Evolutionary conservation across 2,329 filamentous ascomycete species (phyloP).

Genomic region (Pseudogymnoascus pannorum): DNA sequence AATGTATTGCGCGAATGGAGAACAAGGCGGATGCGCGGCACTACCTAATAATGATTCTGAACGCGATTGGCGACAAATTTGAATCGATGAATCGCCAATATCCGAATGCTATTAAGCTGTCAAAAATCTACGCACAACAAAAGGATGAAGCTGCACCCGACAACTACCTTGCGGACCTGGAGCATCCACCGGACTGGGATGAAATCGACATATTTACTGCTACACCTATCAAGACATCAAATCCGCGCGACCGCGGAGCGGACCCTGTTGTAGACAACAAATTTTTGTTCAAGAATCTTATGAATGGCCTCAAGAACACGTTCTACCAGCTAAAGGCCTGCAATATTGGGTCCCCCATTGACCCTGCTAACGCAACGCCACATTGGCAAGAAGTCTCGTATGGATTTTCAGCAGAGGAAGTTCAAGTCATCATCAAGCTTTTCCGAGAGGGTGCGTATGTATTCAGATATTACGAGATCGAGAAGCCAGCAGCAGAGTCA

Average conservation of each 20-base stretch:
- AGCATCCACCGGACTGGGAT: slow-evolving; percentile 84
- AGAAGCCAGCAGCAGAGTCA: slow-evolving; percentile 66
- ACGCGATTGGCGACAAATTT: slow-evolving; percentile 97
- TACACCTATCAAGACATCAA: slow-evolving; percentile 92
- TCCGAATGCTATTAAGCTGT: slow-evolving; percentile 88
- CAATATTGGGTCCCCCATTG: slow-evolving; percentile 67
- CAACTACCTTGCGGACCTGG: slow-evolving; percentile 76
- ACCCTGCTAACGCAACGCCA: slow-evolving; percentile 67
- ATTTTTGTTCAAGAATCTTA: slow-evolving; percentile 91
- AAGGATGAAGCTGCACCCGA: slow-evolving; percentile 58
- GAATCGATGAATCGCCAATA: slow-evolving; percentile 97
- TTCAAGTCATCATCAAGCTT: slow-evolving; percentile 90
- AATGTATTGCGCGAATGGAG: slow-evolving; percentile 88
- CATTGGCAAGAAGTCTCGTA: slow-evolving; percentile 96
- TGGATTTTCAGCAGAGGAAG: slow-evolving; percentile 95
- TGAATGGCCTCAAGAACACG: slow-evolving; percentile 92
- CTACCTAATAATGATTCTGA: slow-evolving; percentile 93
- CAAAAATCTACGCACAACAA: slow-evolving; percentile 65
- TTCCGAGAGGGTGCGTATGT: slow-evolving; percentile 95
- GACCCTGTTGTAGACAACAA: slow-evolving; percentile 96
- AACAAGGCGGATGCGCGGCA: slow-evolving; percentile 93
- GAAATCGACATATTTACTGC: slow-evolving; percentile 96
- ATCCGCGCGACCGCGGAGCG: slow-evolving; percentile 77
- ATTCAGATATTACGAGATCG: slow-evolving; percentile 93
- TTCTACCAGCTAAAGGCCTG: slow-evolving; percentile 92